phyloP scores from a whole-genome alignment of 306 rosid species.

The Sphenostylis stenocarpa region DNA sequence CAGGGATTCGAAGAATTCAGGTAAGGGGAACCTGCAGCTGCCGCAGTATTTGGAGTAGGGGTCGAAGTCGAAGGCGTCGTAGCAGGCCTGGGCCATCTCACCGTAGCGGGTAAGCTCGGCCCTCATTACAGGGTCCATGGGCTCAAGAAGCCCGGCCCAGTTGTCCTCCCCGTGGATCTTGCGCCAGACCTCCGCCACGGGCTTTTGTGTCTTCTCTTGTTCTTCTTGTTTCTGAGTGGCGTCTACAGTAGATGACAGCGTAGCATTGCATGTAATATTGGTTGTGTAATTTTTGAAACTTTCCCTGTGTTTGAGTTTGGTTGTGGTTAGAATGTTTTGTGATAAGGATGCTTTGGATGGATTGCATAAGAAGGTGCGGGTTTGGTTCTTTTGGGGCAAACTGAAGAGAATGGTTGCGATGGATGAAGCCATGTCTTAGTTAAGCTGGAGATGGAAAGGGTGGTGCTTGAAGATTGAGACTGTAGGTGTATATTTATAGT shows the following conservation, averaged over 20 bases:
- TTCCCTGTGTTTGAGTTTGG: not conserved
- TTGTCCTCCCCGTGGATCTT: slow-evolving; percentile 66
- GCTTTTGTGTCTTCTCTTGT: not conserved
- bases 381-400: not conserved
- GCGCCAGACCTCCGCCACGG: slow-evolving; percentile 48
- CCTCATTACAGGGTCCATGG: slow-evolving; percentile 58
- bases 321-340: not conserved
- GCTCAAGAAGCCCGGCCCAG: slow-evolving; percentile 73
- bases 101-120: slow-evolving; percentile 68
- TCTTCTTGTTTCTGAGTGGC: not conserved
- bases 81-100: slow-evolving; percentile 84
- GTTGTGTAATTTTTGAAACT: not conserved
- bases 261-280: not conserved
- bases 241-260: not conserved
- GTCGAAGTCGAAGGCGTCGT: slow-evolving; percentile 80
- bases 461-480: not conserved
- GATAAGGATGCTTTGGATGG: not conserved
- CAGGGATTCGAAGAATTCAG: slow-evolving; percentile 34
- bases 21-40: slow-evolving; percentile 47
- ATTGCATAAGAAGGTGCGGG: not conserved
- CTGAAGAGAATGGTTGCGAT: slow-evolving; percentile 30
- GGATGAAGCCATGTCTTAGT: slow-evolving; percentile 40
- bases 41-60: slow-evolving; percentile 86
- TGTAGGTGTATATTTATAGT: too few relatives aligned
- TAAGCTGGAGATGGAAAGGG: not conserved